phyloP scores from a whole-genome alignment of 768 basidiomycete species.

The Lentinus tigrinus region DNA sequence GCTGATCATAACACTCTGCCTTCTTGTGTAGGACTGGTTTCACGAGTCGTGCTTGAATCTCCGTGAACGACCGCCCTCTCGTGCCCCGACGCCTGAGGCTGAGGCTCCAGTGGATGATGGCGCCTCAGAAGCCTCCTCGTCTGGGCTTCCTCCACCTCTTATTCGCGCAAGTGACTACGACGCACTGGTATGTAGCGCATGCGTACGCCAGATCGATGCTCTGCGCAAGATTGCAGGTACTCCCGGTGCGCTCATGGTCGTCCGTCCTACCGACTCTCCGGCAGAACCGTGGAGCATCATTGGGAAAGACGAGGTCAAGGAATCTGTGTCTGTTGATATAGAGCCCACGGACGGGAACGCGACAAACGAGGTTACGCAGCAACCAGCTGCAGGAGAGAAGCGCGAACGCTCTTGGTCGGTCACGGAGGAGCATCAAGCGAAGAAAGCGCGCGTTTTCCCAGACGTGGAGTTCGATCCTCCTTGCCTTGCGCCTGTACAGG shows the following conservation, averaged over 20 bases:
- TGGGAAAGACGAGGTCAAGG: conserved; percentile 29
- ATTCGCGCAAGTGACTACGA: conserved; percentile 73
- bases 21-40: conserved; percentile 90
- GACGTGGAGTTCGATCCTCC: conserved; percentile 27
- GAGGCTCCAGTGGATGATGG: conserved; percentile 40
- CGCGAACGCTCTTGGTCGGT: conserved; percentile 36
- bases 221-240: conserved; percentile 69
- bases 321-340: conserved; percentile 30
- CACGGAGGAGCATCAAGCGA: conserved; percentile 38
- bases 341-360: conserved; percentile 12
- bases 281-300: conserved; percentile 53
- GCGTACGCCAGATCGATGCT: conserved; percentile 54
- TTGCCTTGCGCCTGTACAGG: conserved; percentile 59
- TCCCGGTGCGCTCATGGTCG: conserved; percentile 63
- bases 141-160: conserved; percentile 65
- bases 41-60: conserved; percentile 88
- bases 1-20: conserved; percentile 1
- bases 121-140: conserved; percentile 61
- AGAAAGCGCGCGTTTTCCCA: conserved; percentile 43
- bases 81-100: conserved; percentile 36
- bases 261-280: conserved; percentile 41
- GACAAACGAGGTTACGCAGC: not conserved
- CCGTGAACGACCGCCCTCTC: conserved; percentile 58
- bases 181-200: conserved; percentile 67
- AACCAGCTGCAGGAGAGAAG: conserved; percentile 35